Percentiles rank a stretch among this genome's conserved stretches.
These are phyloP conservation scores for Nakaseomyces sp. DNA, from an alignment of 1,139 yeast species.

Conservation along the genomic window DNA sequence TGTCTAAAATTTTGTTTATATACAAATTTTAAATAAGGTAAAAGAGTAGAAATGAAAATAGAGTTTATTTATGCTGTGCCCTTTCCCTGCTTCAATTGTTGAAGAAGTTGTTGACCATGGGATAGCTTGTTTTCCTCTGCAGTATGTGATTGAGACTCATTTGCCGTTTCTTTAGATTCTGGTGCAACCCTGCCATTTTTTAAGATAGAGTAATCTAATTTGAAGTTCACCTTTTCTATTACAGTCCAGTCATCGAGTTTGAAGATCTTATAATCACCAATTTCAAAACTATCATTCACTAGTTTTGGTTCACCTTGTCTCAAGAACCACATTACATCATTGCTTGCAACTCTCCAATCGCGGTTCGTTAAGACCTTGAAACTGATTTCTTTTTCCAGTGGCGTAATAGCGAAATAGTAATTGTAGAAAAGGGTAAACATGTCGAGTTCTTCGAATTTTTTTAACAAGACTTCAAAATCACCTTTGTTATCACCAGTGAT, in stretches of 20 bases:
- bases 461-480: slow-evolving; percentile 7
- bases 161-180: background rate
- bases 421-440: slow-evolving; percentile 49
- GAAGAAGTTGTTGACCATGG: slow-evolving; percentile 28
- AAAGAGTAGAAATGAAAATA: background rate
- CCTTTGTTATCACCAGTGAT: slow-evolving; percentile 10
- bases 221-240: slow-evolving; percentile 30
- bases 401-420: slow-evolving; percentile 51
- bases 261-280: slow-evolving; percentile 37
- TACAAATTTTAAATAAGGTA: slow-evolving; percentile 1
- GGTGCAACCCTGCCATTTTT: slow-evolving; percentile 9
- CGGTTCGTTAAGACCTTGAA: slow-evolving; percentile 28
- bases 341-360: slow-evolving; percentile 33
- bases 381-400: slow-evolving; percentile 39
- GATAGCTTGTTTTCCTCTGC: slow-evolving; percentile 10
- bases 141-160: background rate
- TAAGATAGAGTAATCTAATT: slow-evolving; percentile 23
- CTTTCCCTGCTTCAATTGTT: slow-evolving; percentile 25
- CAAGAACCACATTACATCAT: slow-evolving; percentile 35
- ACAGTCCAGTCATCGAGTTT: slow-evolving; percentile 37
- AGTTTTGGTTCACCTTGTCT: slow-evolving; percentile 33
- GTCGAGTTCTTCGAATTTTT: slow-evolving; percentile 26
- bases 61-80: slow-evolving; percentile 2
- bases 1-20: slow-evolving; percentile 2
- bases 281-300: slow-evolving; percentile 33